A percentile compares a stretch with the other conserved stretches of the same genome.
phyloP scores from a whole-genome alignment of 768 basidiomycete species.

The Termitomyces sp. region DNA sequence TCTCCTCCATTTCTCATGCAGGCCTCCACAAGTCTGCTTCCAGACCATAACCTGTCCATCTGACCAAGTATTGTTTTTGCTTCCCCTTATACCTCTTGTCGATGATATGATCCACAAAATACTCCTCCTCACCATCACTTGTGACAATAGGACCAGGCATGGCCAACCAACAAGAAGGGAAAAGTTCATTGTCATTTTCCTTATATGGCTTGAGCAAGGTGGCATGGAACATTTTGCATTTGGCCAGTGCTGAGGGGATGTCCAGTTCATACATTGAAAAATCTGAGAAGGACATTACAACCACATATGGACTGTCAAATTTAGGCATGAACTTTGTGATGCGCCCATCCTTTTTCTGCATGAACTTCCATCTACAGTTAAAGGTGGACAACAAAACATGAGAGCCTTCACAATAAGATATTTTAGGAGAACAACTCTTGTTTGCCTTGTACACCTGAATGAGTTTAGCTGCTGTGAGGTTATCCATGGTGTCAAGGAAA shows the following conservation, averaged over 20 bases:
- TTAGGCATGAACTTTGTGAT: slow-evolving; percentile 39
- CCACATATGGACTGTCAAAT: slow-evolving; percentile 30
- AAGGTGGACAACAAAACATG: too few relatives aligned
- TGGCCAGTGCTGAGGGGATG: slow-evolving; percentile 3
- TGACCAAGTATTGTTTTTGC: neutral
- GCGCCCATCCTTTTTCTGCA: slow-evolving; percentile 17
- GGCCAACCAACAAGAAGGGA: slow-evolving; percentile 21
- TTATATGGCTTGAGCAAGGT: too few relatives aligned
- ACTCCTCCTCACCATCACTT: neutral
- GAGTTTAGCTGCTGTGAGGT: too few relatives aligned
- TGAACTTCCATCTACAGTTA: slow-evolving; percentile 19
- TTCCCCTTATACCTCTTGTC: neutral
- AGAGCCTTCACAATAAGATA: too few relatives aligned
- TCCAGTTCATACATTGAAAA: slow-evolving; percentile 21
- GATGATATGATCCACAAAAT: neutral
- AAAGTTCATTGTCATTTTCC: slow-evolving; percentile 28
- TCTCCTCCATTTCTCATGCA: too few relatives aligned
- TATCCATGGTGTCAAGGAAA: too few relatives aligned
- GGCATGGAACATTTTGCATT: too few relatives aligned
- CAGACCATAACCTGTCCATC: too few relatives aligned
- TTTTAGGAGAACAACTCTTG: too few relatives aligned
- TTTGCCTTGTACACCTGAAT: too few relatives aligned
- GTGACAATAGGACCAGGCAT: slow-evolving; percentile 6
- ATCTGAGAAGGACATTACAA: too few relatives aligned
- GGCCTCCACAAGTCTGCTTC: too few relatives aligned